Conservation (phyloP, 768 basidiomycete species). For the Hydnomerulius pinastri region DNA sequence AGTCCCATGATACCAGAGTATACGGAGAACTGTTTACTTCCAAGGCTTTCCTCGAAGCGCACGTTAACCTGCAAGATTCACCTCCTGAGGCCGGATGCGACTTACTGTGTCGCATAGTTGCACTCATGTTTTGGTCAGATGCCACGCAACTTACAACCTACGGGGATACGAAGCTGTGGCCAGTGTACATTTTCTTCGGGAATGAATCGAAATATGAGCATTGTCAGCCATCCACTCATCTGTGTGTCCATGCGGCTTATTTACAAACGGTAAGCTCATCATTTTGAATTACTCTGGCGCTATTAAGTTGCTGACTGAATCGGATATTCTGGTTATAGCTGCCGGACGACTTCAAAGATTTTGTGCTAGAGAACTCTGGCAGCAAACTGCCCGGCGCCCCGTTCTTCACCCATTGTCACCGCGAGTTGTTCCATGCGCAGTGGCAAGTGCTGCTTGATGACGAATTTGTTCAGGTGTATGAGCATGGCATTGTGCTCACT, state of each 20-base stretch:
- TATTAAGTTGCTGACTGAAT: too few species aligned
- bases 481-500: too few species aligned
- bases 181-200: constrained; percentile 24
- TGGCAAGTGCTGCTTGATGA: too few species aligned
- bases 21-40: constrained; percentile 20
- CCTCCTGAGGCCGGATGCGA: constrained; percentile 17
- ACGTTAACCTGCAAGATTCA: constrained; percentile 15
- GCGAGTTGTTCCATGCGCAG: too few species aligned
- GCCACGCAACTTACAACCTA: constrained; percentile 32
- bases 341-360: too few species aligned
- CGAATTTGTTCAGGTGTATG: too few species aligned
- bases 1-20: not conserved
- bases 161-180: constrained; percentile 29
- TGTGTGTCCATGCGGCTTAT: constrained; percentile 15
- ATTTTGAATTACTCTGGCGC: too few species aligned
- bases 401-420: too few species aligned
- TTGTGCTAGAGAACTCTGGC: too few species aligned
- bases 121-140: constrained; percentile 35
- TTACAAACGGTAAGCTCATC: constrained; percentile 5
- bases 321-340: too few species aligned
- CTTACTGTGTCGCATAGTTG: constrained; percentile 18
- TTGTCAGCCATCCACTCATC: constrained; percentile 11
- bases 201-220: constrained; percentile 27
- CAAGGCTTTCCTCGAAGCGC: constrained; percentile 9
- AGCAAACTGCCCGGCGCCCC: too few species aligned